Evolutionary conservation across 176 grass and related monocot genomes (phyloP).

Genomic region (Cenchrus americanus): DNA sequence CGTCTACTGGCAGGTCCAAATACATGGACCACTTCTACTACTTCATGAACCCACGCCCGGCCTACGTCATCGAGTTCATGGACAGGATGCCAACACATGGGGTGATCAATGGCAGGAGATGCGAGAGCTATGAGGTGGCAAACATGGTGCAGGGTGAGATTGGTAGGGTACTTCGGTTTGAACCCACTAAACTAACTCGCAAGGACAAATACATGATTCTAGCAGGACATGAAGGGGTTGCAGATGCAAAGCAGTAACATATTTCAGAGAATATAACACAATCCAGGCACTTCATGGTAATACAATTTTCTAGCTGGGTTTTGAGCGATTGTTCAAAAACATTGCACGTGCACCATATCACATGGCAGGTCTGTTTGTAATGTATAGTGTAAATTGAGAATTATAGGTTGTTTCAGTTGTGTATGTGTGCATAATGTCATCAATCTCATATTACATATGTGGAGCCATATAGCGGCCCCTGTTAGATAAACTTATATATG

Average conservation of each 20-base stretch:
- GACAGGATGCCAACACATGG: conserved; percentile 46
- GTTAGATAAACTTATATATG: not conserved
- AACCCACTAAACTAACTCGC: conserved; percentile 65
- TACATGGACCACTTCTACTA: conserved; percentile 78
- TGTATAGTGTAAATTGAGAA: conserved; percentile 17
- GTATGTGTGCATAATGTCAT: not conserved
- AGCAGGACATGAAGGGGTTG: conserved; percentile 64
- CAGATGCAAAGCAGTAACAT: conserved; percentile 40
- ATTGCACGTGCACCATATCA: not conserved
- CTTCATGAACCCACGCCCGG: conserved; percentile 74
- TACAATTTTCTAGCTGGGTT: not conserved
- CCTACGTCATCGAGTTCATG: conserved; percentile 66
- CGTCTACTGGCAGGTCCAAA: conserved; percentile 59
- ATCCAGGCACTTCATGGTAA: not conserved
- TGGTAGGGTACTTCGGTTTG: conserved; percentile 54
- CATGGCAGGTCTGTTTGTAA: not conserved
- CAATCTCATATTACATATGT: conserved; percentile 4
- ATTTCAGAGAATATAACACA: not conserved
- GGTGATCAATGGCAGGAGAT: conserved; percentile 27
- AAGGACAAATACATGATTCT: conserved; percentile 78
- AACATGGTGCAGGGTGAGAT: conserved; percentile 76
- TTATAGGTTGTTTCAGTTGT: conserved; percentile 18
- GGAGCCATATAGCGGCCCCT: not conserved
- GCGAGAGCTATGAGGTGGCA: conserved; percentile 58
- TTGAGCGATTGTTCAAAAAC: not conserved